Conservation (phyloP, 305 asterid genomes). For the Fraxinus ornus region DNA sequence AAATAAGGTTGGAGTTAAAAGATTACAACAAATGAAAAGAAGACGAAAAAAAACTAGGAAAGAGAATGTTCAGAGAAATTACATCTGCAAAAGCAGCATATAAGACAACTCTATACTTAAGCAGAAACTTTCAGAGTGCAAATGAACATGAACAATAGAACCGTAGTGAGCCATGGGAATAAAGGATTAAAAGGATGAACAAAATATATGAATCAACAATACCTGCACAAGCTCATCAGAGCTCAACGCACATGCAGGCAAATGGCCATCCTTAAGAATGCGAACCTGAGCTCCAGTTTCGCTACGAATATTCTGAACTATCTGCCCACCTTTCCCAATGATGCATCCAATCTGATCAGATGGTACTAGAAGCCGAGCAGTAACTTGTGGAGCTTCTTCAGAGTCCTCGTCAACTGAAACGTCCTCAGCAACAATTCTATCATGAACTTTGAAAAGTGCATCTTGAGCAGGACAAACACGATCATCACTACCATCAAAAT, state of each 20-base stretch:
- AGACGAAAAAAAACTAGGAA: not conserved
- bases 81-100: not conserved
- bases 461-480: slow-evolving; percentile 77
- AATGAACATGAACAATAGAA: not conserved
- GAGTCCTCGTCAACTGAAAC: slow-evolving; percentile 47
- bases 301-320: slow-evolving; percentile 70
- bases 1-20: not conserved
- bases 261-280: slow-evolving; percentile 74
- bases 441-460: slow-evolving; percentile 89
- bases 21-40: not conserved
- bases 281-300: slow-evolving; percentile 94
- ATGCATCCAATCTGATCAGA: slow-evolving; percentile 93
- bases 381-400: slow-evolving; percentile 56
- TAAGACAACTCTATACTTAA: not conserved
- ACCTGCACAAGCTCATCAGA: slow-evolving; percentile 97
- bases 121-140: not conserved
- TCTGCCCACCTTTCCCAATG: slow-evolving; percentile 93
- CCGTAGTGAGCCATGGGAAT: not conserved
- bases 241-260: slow-evolving; percentile 76
- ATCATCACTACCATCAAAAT: slow-evolving; percentile 55
- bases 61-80: not conserved
- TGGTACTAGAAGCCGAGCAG: slow-evolving; percentile 74
- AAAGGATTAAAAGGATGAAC: not conserved
- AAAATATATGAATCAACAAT: slow-evolving; percentile 12
- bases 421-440: slow-evolving; percentile 70